These are phyloP conservation scores for Lentithecium fluviatile DNA, from an alignment of 495 filamentous ascomycete species.

Conservation along the genomic window DNA sequence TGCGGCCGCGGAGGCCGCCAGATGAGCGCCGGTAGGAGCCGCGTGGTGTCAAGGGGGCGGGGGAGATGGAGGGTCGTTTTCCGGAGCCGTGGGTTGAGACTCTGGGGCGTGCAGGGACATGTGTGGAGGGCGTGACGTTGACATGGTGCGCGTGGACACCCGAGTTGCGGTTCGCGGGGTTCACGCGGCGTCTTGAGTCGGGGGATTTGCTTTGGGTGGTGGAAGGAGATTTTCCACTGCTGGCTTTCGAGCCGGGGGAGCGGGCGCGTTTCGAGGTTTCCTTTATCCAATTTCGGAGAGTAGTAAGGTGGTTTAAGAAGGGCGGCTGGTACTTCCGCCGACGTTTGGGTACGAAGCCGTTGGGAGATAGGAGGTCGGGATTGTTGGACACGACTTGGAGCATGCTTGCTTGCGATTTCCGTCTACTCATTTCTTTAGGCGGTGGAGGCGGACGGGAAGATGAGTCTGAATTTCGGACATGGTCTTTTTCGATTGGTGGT, in stretches of 20 bases:
- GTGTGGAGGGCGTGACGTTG: conserved; percentile 36
- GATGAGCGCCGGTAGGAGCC: conserved; percentile 75
- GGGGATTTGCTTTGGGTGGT: conserved; percentile 29
- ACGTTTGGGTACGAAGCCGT: conserved; percentile 53
- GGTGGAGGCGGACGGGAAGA: conserved; percentile 74
- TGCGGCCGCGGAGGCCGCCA: conserved; percentile 79
- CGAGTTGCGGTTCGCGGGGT: conserved; percentile 27
- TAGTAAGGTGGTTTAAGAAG: conserved; percentile 74
- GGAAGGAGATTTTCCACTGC: conserved; percentile 41
- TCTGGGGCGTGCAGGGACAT: conserved; percentile 32
- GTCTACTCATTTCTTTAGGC: conserved; percentile 69
- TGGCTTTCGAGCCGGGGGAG: conserved; percentile 57
- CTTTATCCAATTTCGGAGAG: conserved; percentile 85
- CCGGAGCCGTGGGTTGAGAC: conserved; percentile 54
- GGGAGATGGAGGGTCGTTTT: conserved; percentile 83
- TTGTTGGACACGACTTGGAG: conserved; percentile 77
- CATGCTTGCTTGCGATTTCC: conserved; percentile 70
- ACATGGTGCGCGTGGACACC: conserved; percentile 25
- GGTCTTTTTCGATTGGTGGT: conserved; percentile 74
- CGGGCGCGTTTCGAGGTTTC: conserved; percentile 72
- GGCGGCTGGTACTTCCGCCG: conserved; percentile 65
- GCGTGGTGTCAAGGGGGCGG: conserved; percentile 82
- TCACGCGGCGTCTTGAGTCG: conserved; percentile 26
- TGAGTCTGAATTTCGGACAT: conserved; percentile 67
- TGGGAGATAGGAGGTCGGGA: conserved; percentile 59